Evolutionary conservation across 495 filamentous ascomycete species (phyloP), one percentile per base, ranked within the genome.

Genomic region (Mytilinidion resinicola): DNA sequence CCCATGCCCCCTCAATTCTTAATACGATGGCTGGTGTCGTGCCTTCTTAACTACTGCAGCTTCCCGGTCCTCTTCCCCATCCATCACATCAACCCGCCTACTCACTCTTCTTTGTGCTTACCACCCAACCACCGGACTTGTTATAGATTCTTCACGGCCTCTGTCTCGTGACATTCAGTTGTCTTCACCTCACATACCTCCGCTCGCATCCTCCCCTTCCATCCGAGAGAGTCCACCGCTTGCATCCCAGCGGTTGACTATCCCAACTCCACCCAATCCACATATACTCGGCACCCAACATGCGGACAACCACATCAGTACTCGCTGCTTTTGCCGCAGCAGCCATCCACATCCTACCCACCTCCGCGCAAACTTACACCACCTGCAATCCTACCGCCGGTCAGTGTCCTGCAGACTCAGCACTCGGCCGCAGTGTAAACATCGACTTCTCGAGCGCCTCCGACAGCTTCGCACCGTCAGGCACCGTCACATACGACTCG

Each of bases 401-500:
- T 50, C 68, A 67, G 44, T 98, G 93, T 67, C 83, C 89, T 10
- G 70, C 88, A 38, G 80, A 96, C 68, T 82, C 90, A 37, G 93
- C 92, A 9, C 81, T 97, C 9, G 89, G 91, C 61, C 86, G 81
- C 71, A 76, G 86, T 9, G 86, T 89, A 53, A 81, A 76, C 44
- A 85, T 89, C 72, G 89, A 95, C 73, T 95, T 96, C 73, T 86
- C 85, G 20, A 89, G 90, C 58, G 60, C 72, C 20, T 84, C 83
- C 8, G 78, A 79, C 39, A 85, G 83, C 34, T 96, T 95, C 70
- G 84, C 82, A 8, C 68, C 82, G 2, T 75, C 79, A 48, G 88
- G 88, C 55, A 82, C 77, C 47, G 78, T 78, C 2, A 82, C 84
- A 0, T 96, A 91, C 71, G 83, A 80, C 61, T 77, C 79, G 30